Base-by-base conservation (phyloP, 192 early-diverging fungal genomes). In the Kickxella alabastrina region DNA sequence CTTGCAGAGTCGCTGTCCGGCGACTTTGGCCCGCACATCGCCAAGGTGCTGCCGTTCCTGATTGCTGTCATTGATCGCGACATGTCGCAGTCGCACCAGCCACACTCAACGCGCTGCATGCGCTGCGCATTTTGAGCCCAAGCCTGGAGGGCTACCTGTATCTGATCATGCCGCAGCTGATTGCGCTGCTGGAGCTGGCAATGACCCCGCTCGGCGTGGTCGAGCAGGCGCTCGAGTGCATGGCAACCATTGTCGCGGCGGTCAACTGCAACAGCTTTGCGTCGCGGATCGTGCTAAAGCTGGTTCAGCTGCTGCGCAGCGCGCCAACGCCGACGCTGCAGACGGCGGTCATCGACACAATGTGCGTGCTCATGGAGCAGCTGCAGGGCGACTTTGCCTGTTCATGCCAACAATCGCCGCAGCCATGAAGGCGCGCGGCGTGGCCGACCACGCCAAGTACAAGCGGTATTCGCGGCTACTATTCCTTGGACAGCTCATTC, bases 111-210 rank as follows among this genome's bases (percentile, higher is more conserved):
- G 87, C 90, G 1, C 58, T 98, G 14, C 82, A 90, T 39, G 91
- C 89, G 0, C 73, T 98, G 54, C 79, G 85, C 24, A 80, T 85
- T 5, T 87, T 98, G 75, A 90, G 92, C 8, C 75, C 86, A 6
- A 95, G 92, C 57, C 83, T 98, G 35, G 93, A 97, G 62, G 91
- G 94, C 32, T 95, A 92, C 54, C 78, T 98, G 76, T 89, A 92
- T 63, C 70, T 97, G 25, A 85, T 98, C 24, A 84, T 97, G 57
- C 94, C 92, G 10, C 83, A 85, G 4, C 77, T 98, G 14, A 86
- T 97, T 24, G 68, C 76, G 37, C 77, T 91, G 27, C 86, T 97
- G 58, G 90, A 92, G 44, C 78, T 79, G 27, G 54, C 81, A 0
- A 85, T 86, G 25, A 73, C 77, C 3, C 82, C 88, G 0, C 43